phyloP scores from a whole-genome alignment of 257 asterid genomes.

The Avicennia marina region DNA sequence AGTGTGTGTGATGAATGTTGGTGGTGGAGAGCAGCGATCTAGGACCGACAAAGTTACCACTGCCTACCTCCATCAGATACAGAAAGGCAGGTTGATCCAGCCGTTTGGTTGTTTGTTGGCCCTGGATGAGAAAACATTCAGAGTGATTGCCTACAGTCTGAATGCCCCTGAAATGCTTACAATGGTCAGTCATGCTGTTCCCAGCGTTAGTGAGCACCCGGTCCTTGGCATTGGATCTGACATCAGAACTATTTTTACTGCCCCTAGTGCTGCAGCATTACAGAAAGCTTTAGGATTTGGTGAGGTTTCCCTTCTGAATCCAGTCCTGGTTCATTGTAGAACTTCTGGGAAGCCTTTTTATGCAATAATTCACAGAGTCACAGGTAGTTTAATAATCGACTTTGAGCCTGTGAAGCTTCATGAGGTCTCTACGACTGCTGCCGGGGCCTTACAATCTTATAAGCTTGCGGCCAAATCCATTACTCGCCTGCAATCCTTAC shows the following conservation, averaged over 20 bases:
- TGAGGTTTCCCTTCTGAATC: conserved; percentile 85
- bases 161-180: conserved; percentile 92
- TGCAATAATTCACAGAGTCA: conserved; percentile 88
- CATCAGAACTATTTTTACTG: conserved; percentile 61
- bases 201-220: conserved; percentile 78
- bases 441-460: conserved; percentile 93
- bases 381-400: conserved; percentile 77
- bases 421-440: conserved; percentile 97
- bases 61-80: conserved; percentile 82
- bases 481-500: conserved; percentile 78
- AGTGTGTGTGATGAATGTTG: conserved; percentile 34
- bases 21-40: conserved; percentile 33
- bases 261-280: conserved; percentile 75
- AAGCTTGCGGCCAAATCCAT: conserved; percentile 96
- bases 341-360: conserved; percentile 94
- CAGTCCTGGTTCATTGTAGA: conserved; percentile 84
- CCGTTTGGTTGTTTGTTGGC: conserved; percentile 87
- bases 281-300: conserved; percentile 86
- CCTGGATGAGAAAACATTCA: conserved; percentile 70
- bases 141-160: conserved; percentile 75
- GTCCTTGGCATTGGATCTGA: conserved; percentile 72
- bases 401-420: conserved; percentile 97
- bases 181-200: conserved; percentile 80
- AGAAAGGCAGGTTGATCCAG: conserved; percentile 71
- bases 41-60: conserved; percentile 61